Conservation (phyloP, 2,329 filamentous ascomycete species). For the Alternaria novae-zelandiae region DNA sequence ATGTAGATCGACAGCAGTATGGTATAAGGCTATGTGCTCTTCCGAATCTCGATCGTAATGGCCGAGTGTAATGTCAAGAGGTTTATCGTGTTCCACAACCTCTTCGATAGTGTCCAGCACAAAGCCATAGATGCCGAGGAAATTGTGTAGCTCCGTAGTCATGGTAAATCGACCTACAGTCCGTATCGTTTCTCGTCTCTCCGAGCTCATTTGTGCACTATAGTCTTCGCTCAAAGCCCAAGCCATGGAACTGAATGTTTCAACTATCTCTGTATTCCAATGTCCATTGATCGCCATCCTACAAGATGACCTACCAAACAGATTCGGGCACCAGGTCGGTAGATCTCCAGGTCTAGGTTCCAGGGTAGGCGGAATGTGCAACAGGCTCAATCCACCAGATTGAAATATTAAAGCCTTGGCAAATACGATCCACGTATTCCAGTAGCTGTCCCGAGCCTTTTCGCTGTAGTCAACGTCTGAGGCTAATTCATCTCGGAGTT, state of each 20-base stretch:
- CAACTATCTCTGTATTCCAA: too few species aligned
- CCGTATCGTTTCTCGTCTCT: too few species aligned
- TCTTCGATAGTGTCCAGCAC: background rate
- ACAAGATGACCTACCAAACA: background rate
- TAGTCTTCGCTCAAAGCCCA: too few species aligned
- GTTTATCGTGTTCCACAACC: background rate
- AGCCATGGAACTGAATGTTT: too few species aligned
- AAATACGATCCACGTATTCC: background rate
- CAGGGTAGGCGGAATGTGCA: background rate
- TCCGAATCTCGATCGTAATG: rapidly evolving
- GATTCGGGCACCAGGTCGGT: background rate
- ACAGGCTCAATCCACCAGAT: rapidly evolving
- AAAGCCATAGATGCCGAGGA: background rate
- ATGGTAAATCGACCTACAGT: too few species aligned
- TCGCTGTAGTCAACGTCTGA: background rate
- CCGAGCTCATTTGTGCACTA: too few species aligned
- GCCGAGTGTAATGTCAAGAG: rapidly evolving
- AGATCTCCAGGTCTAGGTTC: background rate
- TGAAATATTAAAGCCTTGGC: rapidly evolving
- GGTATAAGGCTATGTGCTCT: background rate
- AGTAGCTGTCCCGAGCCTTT: background rate
- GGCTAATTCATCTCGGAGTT: rapidly evolving
- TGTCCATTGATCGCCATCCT: too few species aligned
- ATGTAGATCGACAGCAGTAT: background rate
- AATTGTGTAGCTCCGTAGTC: too few species aligned